These are phyloP conservation scores for Fusarium sororula DNA, from an alignment of 2,329 filamentous ascomycete species.

Conservation along the genomic window DNA sequence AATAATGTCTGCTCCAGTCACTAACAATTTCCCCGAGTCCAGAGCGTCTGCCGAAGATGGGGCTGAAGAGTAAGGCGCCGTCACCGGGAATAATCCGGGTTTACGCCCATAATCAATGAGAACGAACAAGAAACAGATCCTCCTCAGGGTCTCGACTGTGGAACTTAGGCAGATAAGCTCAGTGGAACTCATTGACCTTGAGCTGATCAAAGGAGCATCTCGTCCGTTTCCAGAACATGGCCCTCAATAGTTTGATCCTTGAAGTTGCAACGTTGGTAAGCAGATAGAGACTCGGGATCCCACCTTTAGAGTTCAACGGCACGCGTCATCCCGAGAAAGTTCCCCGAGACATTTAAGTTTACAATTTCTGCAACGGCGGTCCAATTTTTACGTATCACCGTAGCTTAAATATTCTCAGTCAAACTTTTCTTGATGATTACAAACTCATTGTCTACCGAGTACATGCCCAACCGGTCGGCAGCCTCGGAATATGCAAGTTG, in stretches of 20 bases:
- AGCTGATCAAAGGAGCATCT: not conserved
- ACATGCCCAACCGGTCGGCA: not conserved
- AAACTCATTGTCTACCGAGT: not conserved
- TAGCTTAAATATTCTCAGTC: not conserved
- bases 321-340: not conserved
- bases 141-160: constrained; percentile 1
- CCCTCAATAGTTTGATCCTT: not conserved
- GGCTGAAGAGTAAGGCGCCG: not conserved
- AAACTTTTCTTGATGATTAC: not conserved
- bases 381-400: too few relatives aligned
- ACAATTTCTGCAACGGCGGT: not conserved
- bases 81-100: not conserved
- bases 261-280: not conserved
- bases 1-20: not conserved
- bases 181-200: constrained; percentile 5
- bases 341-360: not conserved
- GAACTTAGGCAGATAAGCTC: constrained; percentile 23
- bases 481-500: not conserved
- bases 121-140: not conserved
- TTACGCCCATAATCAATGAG: not conserved
- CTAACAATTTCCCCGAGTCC: not conserved
- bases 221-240: not conserved
- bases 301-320: not conserved
- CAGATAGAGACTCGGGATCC: not conserved
- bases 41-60: not conserved